Evolutionary conservation across 2,329 filamentous ascomycete species (phyloP).

Genomic region (Achaetomium macrosporum): DNA sequence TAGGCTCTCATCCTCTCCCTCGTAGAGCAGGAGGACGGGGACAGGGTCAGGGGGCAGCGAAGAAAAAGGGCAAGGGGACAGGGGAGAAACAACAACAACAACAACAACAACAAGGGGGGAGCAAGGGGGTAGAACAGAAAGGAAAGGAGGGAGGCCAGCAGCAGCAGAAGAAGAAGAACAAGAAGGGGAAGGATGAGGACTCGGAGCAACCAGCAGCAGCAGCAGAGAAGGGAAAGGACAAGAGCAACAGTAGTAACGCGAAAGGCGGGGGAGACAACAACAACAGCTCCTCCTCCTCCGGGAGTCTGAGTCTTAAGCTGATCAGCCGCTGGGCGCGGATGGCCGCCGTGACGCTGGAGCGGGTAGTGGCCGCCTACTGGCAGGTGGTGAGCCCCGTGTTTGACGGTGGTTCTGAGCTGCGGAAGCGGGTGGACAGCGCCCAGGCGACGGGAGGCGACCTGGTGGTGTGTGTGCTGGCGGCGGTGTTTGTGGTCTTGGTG

Average conservation of each 20-base stretch:
- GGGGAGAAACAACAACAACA: neutral
- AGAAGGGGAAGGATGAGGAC: neutral
- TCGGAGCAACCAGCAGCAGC: too few species aligned
- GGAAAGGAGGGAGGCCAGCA: neutral
- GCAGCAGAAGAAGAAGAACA: too few species aligned
- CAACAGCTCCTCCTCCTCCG: too few species aligned
- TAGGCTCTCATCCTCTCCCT: too few species aligned
- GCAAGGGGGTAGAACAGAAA: neutral
- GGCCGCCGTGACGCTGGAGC: conserved; percentile 12
- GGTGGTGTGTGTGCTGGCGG: conserved; percentile 25
- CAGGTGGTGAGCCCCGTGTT: conserved; percentile 35
- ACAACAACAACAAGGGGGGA: too few species aligned
- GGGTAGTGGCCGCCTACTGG: conserved; percentile 29
- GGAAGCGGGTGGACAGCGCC: conserved; percentile 24
- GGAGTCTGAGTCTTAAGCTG: too few species aligned
- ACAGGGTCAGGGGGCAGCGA: neutral
- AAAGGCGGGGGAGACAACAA: too few species aligned
- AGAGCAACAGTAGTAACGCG: neutral
- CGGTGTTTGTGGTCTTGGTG: conserved; percentile 24
- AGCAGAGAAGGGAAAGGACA: neutral
- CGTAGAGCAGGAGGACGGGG: too few species aligned
- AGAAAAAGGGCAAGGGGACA: neutral
- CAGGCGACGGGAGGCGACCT: conserved; percentile 26
- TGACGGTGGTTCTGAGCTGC: conserved; percentile 32
- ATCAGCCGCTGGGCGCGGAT: neutral